Conservation (phyloP, 306 rosid genomes). For the Gastrolobium bilobum region DNA sequence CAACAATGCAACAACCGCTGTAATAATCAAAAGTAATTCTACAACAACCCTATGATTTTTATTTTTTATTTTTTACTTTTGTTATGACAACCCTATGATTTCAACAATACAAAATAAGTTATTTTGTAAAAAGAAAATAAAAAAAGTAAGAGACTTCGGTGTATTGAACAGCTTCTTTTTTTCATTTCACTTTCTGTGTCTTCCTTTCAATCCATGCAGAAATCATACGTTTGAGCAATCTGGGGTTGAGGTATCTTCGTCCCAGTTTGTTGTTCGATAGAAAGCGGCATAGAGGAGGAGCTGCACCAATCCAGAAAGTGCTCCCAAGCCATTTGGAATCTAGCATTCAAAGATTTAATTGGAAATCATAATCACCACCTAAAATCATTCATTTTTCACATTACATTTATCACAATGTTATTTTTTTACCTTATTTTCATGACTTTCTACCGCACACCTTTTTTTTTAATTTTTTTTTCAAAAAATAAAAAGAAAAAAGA, state of each 20-base stretch:
- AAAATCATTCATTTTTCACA: background rate
- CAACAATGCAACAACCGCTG: too few species aligned
- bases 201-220: background rate
- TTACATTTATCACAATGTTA: too few species aligned
- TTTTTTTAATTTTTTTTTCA: too few species aligned
- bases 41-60: too few species aligned
- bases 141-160: background rate
- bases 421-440: too few species aligned
- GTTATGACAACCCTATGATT: background rate
- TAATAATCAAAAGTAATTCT: too few species aligned
- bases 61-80: too few species aligned
- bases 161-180: background rate
- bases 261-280: slow-evolving; percentile 68
- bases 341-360: slow-evolving; percentile 37
- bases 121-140: background rate
- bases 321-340: slow-evolving; percentile 71
- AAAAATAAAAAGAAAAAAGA: too few species aligned
- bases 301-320: slow-evolving; percentile 70
- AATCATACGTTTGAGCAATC: slow-evolving; percentile 15
- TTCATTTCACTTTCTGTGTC: background rate
- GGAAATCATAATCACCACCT: slow-evolving; percentile 18
- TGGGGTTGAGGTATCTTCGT: background rate
- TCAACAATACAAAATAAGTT: slow-evolving; percentile 16
- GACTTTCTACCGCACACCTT: too few species aligned
- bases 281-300: slow-evolving; percentile 64